Percentiles rank a stretch among this genome's conserved stretches.
These are phyloP conservation scores for Amphibolis antarctica DNA, from an alignment of 106 monocot species.

Conservation along the genomic window DNA sequence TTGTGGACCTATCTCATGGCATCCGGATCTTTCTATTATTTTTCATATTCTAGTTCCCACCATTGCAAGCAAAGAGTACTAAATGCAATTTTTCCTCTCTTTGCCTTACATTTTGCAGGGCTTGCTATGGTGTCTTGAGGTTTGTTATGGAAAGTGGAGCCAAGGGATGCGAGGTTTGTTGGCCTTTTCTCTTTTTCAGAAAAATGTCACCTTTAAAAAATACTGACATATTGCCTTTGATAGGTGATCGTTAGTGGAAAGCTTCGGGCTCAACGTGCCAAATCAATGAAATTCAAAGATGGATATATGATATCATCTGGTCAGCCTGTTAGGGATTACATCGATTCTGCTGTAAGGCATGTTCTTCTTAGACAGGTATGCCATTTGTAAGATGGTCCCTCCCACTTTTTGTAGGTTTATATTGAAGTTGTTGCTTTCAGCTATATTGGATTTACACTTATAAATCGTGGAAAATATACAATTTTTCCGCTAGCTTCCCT, in stretches of 20 bases:
- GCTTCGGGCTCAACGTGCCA: slow-evolving; percentile 24
- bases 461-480: too few relatives aligned
- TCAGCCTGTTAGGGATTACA: slow-evolving; percentile 28
- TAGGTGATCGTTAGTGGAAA: slow-evolving; percentile 31
- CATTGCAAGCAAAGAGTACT: too few relatives aligned
- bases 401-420: neutral
- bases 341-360: slow-evolving; percentile 25
- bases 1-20: too few relatives aligned
- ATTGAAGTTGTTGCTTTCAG: neutral
- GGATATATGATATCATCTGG: slow-evolving; percentile 31
- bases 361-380: slow-evolving; percentile 27
- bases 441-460: too few relatives aligned
- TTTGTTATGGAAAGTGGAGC: slow-evolving; percentile 87
- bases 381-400: neutral
- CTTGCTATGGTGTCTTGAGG: slow-evolving; percentile 77
- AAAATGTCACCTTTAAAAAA: neutral
- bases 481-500: too few relatives aligned
- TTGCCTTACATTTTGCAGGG: slow-evolving; percentile 25
- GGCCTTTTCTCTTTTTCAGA: neutral
- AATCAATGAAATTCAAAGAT: slow-evolving; percentile 31
- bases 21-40: too few relatives aligned
- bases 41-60: too few relatives aligned
- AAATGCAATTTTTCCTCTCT: too few relatives aligned
- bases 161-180: slow-evolving; percentile 64
- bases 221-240: neutral